Conservation (phyloP, 2,329 filamentous ascomycete species). For the Colletotrichum salicis region DNA sequence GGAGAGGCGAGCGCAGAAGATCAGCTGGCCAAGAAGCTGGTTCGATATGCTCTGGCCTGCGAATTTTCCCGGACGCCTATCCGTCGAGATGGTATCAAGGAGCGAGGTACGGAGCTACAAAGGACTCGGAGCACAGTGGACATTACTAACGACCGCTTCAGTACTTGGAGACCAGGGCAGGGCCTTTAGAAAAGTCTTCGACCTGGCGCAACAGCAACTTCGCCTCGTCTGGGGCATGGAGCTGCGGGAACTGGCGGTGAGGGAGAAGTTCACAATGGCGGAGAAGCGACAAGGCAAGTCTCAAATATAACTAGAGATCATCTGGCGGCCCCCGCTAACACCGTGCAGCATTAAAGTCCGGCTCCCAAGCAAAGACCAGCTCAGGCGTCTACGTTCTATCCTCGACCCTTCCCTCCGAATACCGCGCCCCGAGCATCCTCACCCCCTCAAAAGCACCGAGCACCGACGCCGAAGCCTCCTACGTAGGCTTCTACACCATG, state of each 20-base stretch:
- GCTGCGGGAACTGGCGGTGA: slow-evolving; percentile 82
- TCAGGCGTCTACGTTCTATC: slow-evolving; percentile 82
- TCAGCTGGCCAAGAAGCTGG: slow-evolving; percentile 71
- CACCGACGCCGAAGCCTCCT: slow-evolving; percentile 77
- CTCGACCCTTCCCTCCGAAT: slow-evolving; percentile 75
- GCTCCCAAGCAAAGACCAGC: slow-evolving; percentile 63
- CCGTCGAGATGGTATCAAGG: slow-evolving; percentile 69
- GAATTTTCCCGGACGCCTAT: slow-evolving; percentile 72
- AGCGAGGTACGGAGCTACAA: slow-evolving; percentile 61
- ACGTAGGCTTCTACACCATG: slow-evolving; percentile 83
- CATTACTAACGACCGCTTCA: slow-evolving; percentile 40
- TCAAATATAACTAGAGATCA: not conserved
- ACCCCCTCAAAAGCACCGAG: slow-evolving; percentile 74
- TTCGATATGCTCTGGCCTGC: slow-evolving; percentile 75
- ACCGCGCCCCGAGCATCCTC: slow-evolving; percentile 74
- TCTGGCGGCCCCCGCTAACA: not conserved
- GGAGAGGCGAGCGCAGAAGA: slow-evolving; percentile 52
- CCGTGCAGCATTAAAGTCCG: slow-evolving; percentile 52
- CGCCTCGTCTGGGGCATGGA: slow-evolving; percentile 88
- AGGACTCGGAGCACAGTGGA: not conserved
- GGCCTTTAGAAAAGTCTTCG: slow-evolving; percentile 82
- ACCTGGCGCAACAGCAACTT: slow-evolving; percentile 78
- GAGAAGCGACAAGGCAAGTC: slow-evolving; percentile 78
- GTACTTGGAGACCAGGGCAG: slow-evolving; percentile 78
- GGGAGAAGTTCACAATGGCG: slow-evolving; percentile 83